These are phyloP conservation scores for Galerina marginata DNA, from an alignment of 768 basidiomycete species.

Conservation along the genomic window DNA sequence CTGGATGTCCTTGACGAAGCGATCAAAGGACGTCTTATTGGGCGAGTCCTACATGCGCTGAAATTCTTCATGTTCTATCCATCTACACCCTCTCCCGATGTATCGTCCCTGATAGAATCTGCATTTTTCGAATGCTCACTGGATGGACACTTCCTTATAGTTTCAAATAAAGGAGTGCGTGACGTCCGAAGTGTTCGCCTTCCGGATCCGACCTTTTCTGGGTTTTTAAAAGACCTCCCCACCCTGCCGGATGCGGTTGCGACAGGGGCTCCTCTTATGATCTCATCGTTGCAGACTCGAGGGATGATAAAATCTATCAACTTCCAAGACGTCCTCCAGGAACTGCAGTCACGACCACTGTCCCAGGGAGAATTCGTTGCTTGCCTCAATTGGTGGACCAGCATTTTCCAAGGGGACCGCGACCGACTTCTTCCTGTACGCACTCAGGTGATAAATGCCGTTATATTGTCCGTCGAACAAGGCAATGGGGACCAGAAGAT, in stretches of 20 bases:
- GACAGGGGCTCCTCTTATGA: constrained; percentile 59
- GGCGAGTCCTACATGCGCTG: constrained; percentile 76
- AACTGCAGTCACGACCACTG: constrained; percentile 75
- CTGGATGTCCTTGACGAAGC: constrained; percentile 42
- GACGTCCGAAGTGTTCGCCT: constrained; percentile 71
- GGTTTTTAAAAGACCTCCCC: constrained; percentile 81
- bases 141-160: constrained; percentile 62
- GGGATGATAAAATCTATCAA: constrained; percentile 75
- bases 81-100: constrained; percentile 86
- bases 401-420: constrained; percentile 38
- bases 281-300: constrained; percentile 63
- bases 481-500: constrained; percentile 53
- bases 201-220: constrained; percentile 70
- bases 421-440: constrained; percentile 51
- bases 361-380: constrained; percentile 74
- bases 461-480: constrained; percentile 56
- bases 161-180: constrained; percentile 77
- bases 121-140: constrained; percentile 78
- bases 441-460: constrained; percentile 71
- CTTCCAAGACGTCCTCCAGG: constrained; percentile 82
- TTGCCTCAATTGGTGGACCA: constrained; percentile 89
- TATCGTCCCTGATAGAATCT: constrained; percentile 71
- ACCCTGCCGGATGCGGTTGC: constrained; percentile 69
- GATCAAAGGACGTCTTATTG: constrained; percentile 54
- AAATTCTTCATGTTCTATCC: constrained; percentile 89